Conservation (phyloP, 768 basidiomycete genomes). For the Russula abietina region DNA sequence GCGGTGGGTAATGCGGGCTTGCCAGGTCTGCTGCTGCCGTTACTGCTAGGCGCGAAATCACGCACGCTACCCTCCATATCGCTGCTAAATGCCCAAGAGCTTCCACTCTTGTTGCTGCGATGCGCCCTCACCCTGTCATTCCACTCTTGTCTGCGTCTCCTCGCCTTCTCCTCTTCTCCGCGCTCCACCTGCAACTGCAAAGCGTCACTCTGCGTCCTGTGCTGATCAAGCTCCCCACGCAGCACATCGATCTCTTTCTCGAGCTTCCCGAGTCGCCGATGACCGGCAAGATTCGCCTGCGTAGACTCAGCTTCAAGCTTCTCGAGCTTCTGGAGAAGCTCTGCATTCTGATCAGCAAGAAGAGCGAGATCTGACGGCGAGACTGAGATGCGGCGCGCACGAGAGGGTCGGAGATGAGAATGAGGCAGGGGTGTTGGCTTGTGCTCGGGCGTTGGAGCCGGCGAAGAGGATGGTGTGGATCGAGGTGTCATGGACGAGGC, state of each 20-base stretch:
- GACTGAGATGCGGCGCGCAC: conserved; percentile 50
- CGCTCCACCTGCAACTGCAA: conserved; percentile 59
- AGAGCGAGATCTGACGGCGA: conserved; percentile 62
- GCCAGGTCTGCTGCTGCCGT: conserved; percentile 28
- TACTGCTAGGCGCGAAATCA: conserved; percentile 60
- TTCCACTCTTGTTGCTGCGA: conserved; percentile 32
- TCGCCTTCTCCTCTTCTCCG: conserved; percentile 32
- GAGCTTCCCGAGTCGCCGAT: conserved; percentile 60
- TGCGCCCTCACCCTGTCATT: conserved; percentile 46
- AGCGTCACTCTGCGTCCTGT: conserved; percentile 64
- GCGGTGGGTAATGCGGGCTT: conserved; percentile 5
- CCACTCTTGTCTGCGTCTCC: conserved; percentile 41
- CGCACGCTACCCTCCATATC: conserved; percentile 34
- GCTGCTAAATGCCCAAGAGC: conserved; percentile 27
- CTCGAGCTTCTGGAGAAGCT: conserved; percentile 70
- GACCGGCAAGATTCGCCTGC: conserved; percentile 59
- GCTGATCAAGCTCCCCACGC: conserved; percentile 68
- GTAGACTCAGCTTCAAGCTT: conserved; percentile 65
- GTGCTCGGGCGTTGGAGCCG: conserved; percentile 24
- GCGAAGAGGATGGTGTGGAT: conserved; percentile 27
- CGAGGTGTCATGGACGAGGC: conserved; percentile 25
- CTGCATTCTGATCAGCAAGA: conserved; percentile 78
- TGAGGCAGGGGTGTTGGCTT: conserved; percentile 16
- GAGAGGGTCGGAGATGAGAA: conserved; percentile 28
- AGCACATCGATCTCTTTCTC: conserved; percentile 77